Evolutionary conservation across 2,329 filamentous ascomycete genomes (phyloP), one percentile per base, ranked within the genome.

Genomic region (Apiospora pterosperma): DNA sequence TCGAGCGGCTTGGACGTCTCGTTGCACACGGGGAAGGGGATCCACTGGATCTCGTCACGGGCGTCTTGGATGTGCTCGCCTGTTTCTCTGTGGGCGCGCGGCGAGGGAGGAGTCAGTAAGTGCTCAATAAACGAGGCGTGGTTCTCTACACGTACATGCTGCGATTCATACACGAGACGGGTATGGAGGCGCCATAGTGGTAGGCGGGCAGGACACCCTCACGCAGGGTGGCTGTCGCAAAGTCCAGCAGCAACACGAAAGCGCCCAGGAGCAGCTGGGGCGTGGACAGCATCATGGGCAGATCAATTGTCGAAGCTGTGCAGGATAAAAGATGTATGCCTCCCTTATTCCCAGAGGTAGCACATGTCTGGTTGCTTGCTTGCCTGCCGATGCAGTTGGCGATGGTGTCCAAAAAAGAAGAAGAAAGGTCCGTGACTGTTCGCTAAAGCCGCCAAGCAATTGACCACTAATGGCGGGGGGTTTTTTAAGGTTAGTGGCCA

Each of bases 1-100:
- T 96, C 89, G 72, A 99, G 88, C 0, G 94, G 90, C 61, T 87
- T 85, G 52, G 84, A 84, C 14, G 96, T 98, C 79, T 98, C 96
- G 78, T 93, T 92, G 85, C 96, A 98, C 38, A 85, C 84, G 28
- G 92, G 92, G 78, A 98, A 98, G 42, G 95, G 93, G 55, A 96
- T 89, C 84, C 96, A 98, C 84, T 97, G 86, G 64, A 97, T 88
- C 76, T 96, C 90, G 74, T 96, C 90, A 68, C 89, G 84, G 39
- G 85, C 84, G 76, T 96, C 89, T 74, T 92, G 90, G 74, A 97
- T 90, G 82, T 97, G 93, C 78, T 97, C 93, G 76, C 93, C 93
- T 10, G 92, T 96, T 72, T 96, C 92, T 73, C 92, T 96, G 75
- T 55, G 1, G 16, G 63, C 64, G 41, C n/a, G n/a, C n/a, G n/a